Percentiles rank a stretch among this genome's conserved stretches.
Conservation (phyloP, 2,329 filamentous ascomycete species). For the Pseudocercospora macadamiae region DNA sequence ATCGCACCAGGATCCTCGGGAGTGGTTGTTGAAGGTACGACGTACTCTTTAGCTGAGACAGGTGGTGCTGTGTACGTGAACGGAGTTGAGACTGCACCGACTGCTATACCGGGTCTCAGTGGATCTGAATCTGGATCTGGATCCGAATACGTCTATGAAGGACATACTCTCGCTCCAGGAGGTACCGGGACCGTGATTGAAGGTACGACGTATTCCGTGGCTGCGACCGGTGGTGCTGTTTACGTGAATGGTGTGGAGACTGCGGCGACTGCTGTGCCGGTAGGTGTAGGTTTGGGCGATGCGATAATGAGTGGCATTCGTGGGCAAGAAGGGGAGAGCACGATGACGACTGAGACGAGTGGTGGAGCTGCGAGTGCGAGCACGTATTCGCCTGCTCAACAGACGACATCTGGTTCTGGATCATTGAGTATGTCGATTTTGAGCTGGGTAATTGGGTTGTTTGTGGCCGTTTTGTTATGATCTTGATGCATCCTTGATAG, state of each 20-base stretch:
- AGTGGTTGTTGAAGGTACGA: constrained; percentile 7
- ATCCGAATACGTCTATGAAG: too few relatives aligned
- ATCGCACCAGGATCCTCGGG: constrained; percentile 5
- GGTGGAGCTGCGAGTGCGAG: neutral
- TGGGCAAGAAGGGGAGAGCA: neutral
- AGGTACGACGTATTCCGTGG: too few relatives aligned
- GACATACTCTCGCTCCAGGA: too few relatives aligned
- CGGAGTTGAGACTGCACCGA: neutral
- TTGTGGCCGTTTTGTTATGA: neutral
- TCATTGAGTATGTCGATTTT: neutral
- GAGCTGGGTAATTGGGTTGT: neutral
- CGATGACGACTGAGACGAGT: neutral
- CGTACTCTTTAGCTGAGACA: constrained; percentile 7
- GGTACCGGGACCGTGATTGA: too few relatives aligned
- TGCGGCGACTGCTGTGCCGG: too few relatives aligned
- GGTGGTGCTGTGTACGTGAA: constrained; percentile 8
- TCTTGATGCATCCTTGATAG: neutral
- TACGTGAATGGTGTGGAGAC: too few relatives aligned
- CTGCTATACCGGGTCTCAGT: neutral
- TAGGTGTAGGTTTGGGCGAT: neutral
- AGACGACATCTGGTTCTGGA: neutral
- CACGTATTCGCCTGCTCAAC: neutral
- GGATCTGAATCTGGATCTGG: too few relatives aligned
- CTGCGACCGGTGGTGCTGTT: too few relatives aligned
- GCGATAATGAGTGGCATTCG: neutral